Evolutionary conservation across 192 early-diverging fungal genomes (phyloP).

Genomic region (Backusella psychrophila): DNA sequence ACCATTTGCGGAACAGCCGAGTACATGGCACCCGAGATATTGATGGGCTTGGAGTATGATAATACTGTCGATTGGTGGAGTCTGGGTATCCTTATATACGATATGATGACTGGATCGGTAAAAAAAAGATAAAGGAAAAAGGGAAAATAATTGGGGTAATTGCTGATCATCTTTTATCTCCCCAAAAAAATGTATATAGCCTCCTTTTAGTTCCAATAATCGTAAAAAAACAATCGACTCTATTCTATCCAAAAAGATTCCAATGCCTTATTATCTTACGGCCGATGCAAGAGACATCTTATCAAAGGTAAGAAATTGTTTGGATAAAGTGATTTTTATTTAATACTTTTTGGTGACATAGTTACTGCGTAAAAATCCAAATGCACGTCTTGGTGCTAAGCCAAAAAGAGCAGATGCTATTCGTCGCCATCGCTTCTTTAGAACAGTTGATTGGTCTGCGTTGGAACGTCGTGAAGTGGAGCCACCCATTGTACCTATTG

Average conservation of each 20-base stretch:
- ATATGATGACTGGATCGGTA: slow-evolving; percentile 90
- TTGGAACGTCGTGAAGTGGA: slow-evolving; percentile 50
- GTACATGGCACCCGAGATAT: slow-evolving; percentile 71
- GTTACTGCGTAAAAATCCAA: slow-evolving; percentile 51
- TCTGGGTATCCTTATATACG: slow-evolving; percentile 82
- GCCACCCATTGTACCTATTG: slow-evolving; percentile 65
- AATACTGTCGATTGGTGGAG: slow-evolving; percentile 89
- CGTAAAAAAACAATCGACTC: slow-evolving; percentile 80
- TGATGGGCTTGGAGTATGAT: slow-evolving; percentile 60
- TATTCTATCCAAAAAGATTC: slow-evolving; percentile 78
- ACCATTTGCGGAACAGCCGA: slow-evolving; percentile 77
- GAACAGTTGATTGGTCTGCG: slow-evolving; percentile 64
- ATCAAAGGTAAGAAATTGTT: slow-evolving; percentile 53
- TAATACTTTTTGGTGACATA: slow-evolving; percentile 39
- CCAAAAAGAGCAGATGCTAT: slow-evolving; percentile 46
- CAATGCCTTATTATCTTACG: slow-evolving; percentile 77
- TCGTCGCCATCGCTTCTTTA: slow-evolving; percentile 67
- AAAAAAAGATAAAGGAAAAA: slow-evolving; percentile 40
- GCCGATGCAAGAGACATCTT: slow-evolving; percentile 75
- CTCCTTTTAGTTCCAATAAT: slow-evolving; percentile 78
- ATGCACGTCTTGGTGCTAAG: slow-evolving; percentile 46
- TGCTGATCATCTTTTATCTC: not conserved
- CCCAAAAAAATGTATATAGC: slow-evolving; percentile 18
- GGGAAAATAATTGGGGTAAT: slow-evolving; percentile 34
- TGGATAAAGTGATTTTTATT: not conserved